phyloP scores from a whole-genome alignment of 306 rosid species.

The Quillaja saponaria region DNA sequence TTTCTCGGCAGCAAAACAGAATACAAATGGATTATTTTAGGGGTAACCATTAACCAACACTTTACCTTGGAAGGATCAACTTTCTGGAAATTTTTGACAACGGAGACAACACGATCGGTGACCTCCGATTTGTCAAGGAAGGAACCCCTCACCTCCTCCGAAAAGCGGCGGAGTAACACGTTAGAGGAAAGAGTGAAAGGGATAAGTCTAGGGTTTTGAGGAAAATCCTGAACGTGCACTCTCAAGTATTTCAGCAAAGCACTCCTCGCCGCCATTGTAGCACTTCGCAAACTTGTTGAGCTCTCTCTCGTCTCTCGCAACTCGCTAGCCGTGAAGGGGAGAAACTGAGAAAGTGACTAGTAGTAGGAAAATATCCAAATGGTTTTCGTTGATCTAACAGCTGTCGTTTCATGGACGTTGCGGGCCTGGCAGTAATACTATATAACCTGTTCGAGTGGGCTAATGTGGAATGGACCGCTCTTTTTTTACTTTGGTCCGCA shows the following conservation, averaged over 20 bases:
- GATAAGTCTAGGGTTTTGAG: constrained; percentile 21
- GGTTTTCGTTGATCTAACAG: background rate
- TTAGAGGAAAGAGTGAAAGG: constrained; percentile 34
- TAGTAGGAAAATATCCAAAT: background rate
- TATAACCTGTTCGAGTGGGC: too few relatives aligned
- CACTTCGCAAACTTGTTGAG: background rate
- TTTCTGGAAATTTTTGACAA: constrained; percentile 93
- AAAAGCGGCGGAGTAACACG: constrained; percentile 54
- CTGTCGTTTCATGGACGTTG: too few relatives aligned
- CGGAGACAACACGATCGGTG: constrained; percentile 82
- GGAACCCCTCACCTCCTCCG: constrained; percentile 74
- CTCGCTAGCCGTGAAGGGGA: background rate
- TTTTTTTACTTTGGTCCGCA: too few relatives aligned
- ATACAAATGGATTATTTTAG: background rate
- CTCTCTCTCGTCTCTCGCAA: constrained; percentile 1
- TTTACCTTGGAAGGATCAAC: constrained; percentile 85
- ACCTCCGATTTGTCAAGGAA: constrained; percentile 97
- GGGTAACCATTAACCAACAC: background rate
- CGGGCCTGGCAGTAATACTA: too few relatives aligned
- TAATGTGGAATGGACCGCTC: too few relatives aligned
- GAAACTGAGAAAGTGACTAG: background rate
- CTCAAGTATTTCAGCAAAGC: constrained; percentile 65
- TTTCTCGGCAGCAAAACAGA: background rate
- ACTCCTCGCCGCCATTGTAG: constrained; percentile 75
- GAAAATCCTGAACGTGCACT: constrained; percentile 56